Conservation (phyloP, 371 early-diverging fungal genomes). For the Mortierella sp. region DNA sequence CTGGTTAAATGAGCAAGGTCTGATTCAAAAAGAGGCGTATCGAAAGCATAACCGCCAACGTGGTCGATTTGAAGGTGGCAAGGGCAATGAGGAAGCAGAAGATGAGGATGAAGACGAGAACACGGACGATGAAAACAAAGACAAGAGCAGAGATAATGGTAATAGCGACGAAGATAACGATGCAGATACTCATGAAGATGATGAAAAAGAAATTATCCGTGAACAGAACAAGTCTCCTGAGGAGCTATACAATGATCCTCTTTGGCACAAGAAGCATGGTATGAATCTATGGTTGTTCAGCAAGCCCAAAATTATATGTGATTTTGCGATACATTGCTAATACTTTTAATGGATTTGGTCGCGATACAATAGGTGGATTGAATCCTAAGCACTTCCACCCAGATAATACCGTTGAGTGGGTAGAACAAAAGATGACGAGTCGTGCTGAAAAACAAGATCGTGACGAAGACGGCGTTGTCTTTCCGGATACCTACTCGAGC, state of each 20-base stretch:
- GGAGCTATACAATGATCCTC: conserved; percentile 9
- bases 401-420: background rate
- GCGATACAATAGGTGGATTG: conserved; percentile 24
- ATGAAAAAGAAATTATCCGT: no score
- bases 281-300: background rate
- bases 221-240: background rate
- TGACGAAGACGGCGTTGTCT: conserved; percentile 41
- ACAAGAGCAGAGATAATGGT: background rate
- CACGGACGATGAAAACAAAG: background rate
- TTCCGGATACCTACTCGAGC: conserved; percentile 21
- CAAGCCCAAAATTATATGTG: background rate
- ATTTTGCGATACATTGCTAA: background rate
- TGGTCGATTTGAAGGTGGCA: background rate
- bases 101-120: background rate
- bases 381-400: conserved; percentile 28
- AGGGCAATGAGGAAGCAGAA: background rate
- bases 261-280: conserved; percentile 42
- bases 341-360: background rate
- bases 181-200: background rate
- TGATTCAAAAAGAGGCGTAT: background rate
- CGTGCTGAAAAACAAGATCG: conserved; percentile 18
- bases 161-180: background rate
- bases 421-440: background rate
- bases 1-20: conserved; percentile 32
- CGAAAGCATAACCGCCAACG: conserved; percentile 4